Conservation (phyloP, 2,329 filamentous ascomycete genomes). For the Clathrospora elynae region DNA sequence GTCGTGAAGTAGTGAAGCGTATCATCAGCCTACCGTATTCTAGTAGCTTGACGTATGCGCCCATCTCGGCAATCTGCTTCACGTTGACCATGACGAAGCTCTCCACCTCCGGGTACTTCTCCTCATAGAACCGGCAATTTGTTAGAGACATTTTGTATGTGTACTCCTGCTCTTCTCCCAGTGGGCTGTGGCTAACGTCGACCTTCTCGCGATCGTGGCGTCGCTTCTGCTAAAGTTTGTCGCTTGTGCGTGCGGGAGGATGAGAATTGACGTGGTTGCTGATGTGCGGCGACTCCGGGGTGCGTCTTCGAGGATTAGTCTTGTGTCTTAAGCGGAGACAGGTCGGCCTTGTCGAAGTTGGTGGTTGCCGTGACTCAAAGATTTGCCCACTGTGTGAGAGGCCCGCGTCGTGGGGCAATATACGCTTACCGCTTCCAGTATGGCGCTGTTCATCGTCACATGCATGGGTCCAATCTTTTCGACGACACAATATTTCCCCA, state of each 20-base stretch:
- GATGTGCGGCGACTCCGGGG: not conserved
- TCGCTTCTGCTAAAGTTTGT: conserved; percentile 1
- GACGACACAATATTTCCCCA: no score
- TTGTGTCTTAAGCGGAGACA: conserved; percentile 3
- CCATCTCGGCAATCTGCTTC: conserved; percentile 99
- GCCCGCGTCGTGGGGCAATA: conserved; percentile 22
- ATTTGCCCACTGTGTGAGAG: conserved; percentile 32
- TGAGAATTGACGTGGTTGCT: not conserved
- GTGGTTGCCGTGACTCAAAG: conserved; percentile 29
- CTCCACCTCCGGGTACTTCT: conserved; percentile 97
- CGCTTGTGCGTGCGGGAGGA: not conserved
- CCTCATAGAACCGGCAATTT: conserved; percentile 96
- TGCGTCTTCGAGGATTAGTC: not conserved
- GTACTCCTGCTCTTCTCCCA: conserved; percentile 17
- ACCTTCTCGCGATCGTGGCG: conserved; percentile 10
- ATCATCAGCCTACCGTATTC: conserved; percentile 68
- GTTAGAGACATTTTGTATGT: conserved; percentile 81
- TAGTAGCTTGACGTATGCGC: conserved; percentile 97
- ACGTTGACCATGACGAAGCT: conserved; percentile 99
- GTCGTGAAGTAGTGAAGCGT: not conserved
- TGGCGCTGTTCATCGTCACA: not conserved
- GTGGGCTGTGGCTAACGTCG: conserved; percentile 10
- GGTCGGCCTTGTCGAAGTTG: conserved; percentile 9
- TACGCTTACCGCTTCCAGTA: conserved; percentile 4
- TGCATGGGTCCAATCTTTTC: not conserved